Evolutionary conservation across 257 asterid genomes (phyloP).

Genomic region (Przewalskia tangutica): DNA sequence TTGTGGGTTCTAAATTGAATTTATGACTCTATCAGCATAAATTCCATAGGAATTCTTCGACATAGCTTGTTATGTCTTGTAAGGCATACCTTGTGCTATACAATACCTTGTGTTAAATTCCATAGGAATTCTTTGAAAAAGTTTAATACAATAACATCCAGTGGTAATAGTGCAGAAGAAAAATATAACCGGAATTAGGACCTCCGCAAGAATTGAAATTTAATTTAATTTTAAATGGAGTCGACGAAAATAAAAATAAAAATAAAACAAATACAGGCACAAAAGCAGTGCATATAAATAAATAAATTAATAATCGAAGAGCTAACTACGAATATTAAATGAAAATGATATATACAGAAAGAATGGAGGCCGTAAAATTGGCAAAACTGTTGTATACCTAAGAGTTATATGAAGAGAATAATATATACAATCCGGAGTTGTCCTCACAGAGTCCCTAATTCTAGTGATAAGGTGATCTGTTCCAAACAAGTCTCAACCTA

Average conservation of each 20-base stretch:
- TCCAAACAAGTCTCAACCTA: neutral
- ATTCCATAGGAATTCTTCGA: no score
- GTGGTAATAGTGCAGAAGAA: no score
- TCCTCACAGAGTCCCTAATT: neutral
- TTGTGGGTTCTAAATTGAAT: no score
- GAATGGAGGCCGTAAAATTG: neutral
- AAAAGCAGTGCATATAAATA: neutral
- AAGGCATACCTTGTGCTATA: no score
- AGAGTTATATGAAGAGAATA: no score
- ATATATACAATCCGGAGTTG: neutral
- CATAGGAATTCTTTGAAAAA: no score
- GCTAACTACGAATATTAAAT: neutral
- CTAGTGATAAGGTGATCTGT: neutral
- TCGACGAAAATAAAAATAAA: neutral
- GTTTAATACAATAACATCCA: no score
- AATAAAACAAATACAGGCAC: neutral
- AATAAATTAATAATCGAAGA: neutral
- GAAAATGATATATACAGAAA: neutral
- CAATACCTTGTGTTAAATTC: no score
- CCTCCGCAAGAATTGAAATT: neutral
- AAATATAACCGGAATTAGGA: no score
- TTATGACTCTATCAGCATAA: no score
- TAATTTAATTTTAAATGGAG: neutral
- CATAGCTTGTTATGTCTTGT: no score
- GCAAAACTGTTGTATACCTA: neutral